Evolutionary conservation across 768 basidiomycete genomes (phyloP).

Genomic region (Boletales sp.): DNA sequence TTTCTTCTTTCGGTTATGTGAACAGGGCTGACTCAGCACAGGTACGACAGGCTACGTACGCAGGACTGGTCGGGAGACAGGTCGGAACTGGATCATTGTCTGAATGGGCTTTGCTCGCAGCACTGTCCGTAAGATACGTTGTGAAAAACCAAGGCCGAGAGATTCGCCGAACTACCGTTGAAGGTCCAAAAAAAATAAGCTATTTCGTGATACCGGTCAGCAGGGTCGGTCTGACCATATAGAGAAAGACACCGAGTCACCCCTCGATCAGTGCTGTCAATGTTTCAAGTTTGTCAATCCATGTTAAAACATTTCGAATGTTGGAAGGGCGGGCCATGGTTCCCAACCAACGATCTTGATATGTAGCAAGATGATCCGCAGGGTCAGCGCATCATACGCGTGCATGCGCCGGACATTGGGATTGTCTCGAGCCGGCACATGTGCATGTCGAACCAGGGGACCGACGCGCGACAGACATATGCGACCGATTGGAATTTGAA

Average conservation of each 20-base stretch:
- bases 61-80: too few relatives aligned
- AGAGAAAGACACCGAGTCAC: conserved; percentile 27
- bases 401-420: too few relatives aligned
- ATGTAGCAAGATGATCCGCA: neutral
- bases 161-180: conserved; percentile 1
- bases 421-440: too few relatives aligned
- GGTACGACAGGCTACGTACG: too few relatives aligned
- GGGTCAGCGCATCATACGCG: too few relatives aligned
- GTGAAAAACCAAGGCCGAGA: neutral
- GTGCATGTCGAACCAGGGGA: too few relatives aligned
- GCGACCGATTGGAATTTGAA: conserved; percentile 24
- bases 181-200: conserved; percentile 20
- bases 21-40: conserved; percentile 8
- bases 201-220: conserved; percentile 31
- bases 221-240: conserved; percentile 39
- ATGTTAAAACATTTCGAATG: conserved; percentile 12
- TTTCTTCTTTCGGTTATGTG: neutral
- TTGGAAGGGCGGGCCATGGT: neutral
- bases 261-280: conserved; percentile 40
- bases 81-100: too few relatives aligned
- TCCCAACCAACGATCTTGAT: too few relatives aligned
- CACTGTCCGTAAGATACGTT: too few relatives aligned
- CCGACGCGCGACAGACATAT: neutral
- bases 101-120: too few relatives aligned
- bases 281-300: conserved; percentile 41